These are phyloP conservation scores for Tolypocladium capitatum DNA, from an alignment of 2,329 filamentous ascomycete species.

Conservation along the genomic window DNA sequence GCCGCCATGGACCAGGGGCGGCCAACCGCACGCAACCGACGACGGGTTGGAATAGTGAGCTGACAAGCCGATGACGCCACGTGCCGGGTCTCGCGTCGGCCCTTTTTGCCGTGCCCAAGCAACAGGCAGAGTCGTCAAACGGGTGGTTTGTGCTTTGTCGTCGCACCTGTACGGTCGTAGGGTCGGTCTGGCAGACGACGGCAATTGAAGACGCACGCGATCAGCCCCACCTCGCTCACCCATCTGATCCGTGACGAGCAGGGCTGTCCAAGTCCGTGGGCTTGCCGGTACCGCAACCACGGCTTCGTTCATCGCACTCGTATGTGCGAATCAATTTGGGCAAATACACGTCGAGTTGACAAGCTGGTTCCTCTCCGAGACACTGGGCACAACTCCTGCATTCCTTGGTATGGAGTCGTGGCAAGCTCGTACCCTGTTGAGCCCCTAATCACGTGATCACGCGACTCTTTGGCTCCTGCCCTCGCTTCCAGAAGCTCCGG, in stretches of 20 bases:
- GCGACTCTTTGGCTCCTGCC: conserved; percentile 12
- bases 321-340: too few relatives aligned
- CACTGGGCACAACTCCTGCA: not conserved
- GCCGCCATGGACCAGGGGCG: not conserved
- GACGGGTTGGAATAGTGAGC: not conserved
- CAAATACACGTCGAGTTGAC: not conserved
- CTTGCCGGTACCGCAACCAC: not conserved
- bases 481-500: not conserved
- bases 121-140: not conserved
- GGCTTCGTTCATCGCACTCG: too few relatives aligned
- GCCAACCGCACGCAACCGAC: not conserved
- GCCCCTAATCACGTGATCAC: conserved; percentile 22
- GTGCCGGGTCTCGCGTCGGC: not conserved
- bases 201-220: not conserved
- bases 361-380: not conserved
- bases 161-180: not conserved
- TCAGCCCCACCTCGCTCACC: not conserved
- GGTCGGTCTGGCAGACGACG: not conserved
- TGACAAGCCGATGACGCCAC: not conserved
- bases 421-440: too few relatives aligned
- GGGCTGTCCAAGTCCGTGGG: not conserved
- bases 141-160: not conserved
- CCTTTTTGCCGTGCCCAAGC: not conserved
- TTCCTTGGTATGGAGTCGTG: not conserved
- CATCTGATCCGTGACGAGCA: not conserved